These are phyloP conservation scores for Corylus avellana DNA, from an alignment of 306 rosid genomes.

Conservation along the genomic window DNA sequence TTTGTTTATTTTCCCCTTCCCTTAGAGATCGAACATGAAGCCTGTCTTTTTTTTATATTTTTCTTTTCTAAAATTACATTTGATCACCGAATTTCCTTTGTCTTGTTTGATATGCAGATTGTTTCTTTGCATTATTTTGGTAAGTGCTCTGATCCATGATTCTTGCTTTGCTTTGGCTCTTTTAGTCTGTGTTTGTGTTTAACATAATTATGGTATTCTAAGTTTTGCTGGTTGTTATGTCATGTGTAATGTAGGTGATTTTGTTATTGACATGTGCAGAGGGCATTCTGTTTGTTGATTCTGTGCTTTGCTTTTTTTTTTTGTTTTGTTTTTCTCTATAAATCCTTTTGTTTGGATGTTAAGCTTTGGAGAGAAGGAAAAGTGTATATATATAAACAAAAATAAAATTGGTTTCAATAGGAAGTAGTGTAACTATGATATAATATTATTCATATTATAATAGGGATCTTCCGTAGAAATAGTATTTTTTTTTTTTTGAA, in stretches of 20 bases:
- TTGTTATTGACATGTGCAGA: neutral
- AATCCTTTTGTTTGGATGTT: neutral
- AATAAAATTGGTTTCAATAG: neutral
- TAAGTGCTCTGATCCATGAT: conserved; percentile 33
- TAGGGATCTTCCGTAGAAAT: neutral
- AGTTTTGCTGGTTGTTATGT: neutral
- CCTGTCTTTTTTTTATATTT: neutral
- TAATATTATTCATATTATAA: no score
- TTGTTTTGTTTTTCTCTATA: neutral
- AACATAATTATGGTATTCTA: neutral
- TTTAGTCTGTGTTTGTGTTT: conserved; percentile 1
- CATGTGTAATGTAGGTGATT: neutral
- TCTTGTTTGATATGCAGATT: conserved; percentile 51
- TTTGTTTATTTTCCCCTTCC: neutral
- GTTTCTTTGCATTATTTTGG: conserved; percentile 77
- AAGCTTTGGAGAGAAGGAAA: neutral
- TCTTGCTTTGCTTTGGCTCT: neutral
- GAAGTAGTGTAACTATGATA: neutral
- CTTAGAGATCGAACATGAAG: neutral
- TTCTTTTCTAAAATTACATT: neutral
- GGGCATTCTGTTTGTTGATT: neutral
- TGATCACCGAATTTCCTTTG: neutral
- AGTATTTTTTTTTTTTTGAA: no score
- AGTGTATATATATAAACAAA: neutral
- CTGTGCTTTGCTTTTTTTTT: neutral